Evolutionary conservation across 495 filamentous ascomycete genomes (phyloP).

Genomic region (Daldinia bambusicola): DNA sequence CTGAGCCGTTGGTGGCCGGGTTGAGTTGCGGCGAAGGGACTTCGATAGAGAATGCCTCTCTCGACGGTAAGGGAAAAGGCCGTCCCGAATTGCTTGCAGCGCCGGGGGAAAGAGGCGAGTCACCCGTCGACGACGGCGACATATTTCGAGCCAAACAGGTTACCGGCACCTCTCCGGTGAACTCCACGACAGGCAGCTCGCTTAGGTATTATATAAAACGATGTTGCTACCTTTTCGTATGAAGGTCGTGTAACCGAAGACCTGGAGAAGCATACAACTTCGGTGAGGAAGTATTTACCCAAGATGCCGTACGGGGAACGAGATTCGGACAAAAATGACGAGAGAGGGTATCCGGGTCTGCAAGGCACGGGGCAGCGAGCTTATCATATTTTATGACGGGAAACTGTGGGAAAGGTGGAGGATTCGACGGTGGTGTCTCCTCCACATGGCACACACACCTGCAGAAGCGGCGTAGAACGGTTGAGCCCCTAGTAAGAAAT

Average conservation of each 20-base stretch:
- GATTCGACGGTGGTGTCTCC: conserved; percentile 33
- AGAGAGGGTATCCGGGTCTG: conserved; percentile 45
- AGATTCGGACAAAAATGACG: conserved; percentile 42
- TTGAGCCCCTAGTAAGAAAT: conserved; percentile 42
- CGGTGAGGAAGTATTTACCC: conserved; percentile 46
- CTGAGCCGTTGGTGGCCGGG: conserved; percentile 53
- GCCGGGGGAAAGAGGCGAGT: conserved; percentile 60
- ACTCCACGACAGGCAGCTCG: conserved; percentile 32
- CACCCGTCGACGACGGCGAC: conserved; percentile 62
- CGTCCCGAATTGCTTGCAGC: conserved; percentile 51
- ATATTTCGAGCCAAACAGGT: conserved; percentile 48
- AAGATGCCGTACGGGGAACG: conserved; percentile 29
- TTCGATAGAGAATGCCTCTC: conserved; percentile 60
- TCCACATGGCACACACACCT: conserved; percentile 44
- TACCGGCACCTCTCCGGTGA: conserved; percentile 32
- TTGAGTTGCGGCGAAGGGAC: conserved; percentile 57
- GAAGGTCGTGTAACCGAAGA: conserved; percentile 40
- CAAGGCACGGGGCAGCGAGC: conserved; percentile 49
- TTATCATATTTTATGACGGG: conserved; percentile 48
- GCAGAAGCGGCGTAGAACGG: conserved; percentile 45
- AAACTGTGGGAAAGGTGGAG: conserved; percentile 38
- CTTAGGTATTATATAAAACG: conserved; percentile 32
- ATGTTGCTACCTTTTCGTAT: conserved; percentile 30
- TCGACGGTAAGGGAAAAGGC: conserved; percentile 56
- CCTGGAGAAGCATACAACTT: conserved; percentile 41